Evolutionary conservation across 2,329 filamentous ascomycete species (phyloP), one percentile per base, ranked within the genome.

Genomic region (Helotiales sp.): DNA sequence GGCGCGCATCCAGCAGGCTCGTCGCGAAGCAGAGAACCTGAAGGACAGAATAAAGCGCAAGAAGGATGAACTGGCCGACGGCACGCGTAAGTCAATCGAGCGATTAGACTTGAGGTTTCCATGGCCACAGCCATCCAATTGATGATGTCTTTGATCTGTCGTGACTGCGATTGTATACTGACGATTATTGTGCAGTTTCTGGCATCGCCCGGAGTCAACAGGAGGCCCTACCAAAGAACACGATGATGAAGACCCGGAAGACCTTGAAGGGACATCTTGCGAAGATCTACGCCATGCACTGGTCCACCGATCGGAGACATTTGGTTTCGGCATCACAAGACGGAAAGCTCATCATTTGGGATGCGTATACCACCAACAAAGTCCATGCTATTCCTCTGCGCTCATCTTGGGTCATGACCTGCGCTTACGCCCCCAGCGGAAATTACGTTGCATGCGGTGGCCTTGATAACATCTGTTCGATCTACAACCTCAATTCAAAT

Each of bases 211-310:
- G 93, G 80, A 92, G 95, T 83, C 91, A 95, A 73, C 95, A 97
- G 81, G 96, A 98, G 80, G 86, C 92, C 73, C 89, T 99, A 76
- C 93, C 95, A 72, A 91, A 92, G 81, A 96, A 96, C 81, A 87
- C 89, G 79, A 87, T 95, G 79, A 98, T 99, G 96, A 97, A 96
- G 86, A 92, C 95, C 72, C 96, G 97, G 85, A 92, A 93, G 77
- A 97, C 94, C 60, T 86, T 99, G 74, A 98, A 98, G 85, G 96
- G 96, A 73, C 96, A 99, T 86, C 84, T 99, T 74, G 96, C 96
- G 76, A 99, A 99, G 85, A 99, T 99, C 77, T 99, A 99, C 82
- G 96, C 96, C 76, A 99, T 99, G 96, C 96, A 99, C 85, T 99
- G 96, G 96, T 98, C 96, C 37, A 99, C 96, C 72, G 96, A 99